phyloP scores from a whole-genome alignment of 192 early-diverging fungal species.

The Allomyces javanicus region DNA sequence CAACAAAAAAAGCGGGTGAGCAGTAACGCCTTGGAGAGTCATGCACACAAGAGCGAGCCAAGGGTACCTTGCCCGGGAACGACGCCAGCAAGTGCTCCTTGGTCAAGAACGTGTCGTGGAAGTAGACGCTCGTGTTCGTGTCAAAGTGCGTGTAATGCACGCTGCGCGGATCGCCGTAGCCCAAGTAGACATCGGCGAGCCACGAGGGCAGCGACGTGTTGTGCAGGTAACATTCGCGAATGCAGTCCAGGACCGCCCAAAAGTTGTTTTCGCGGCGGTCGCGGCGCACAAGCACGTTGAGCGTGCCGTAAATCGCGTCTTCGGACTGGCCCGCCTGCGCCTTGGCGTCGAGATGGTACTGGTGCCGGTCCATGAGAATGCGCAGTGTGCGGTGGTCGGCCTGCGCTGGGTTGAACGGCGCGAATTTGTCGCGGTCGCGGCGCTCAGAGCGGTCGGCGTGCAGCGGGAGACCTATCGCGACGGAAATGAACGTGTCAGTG shows the following conservation, averaged over 20 bases:
- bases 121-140: slow-evolving; percentile 32
- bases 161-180: slow-evolving; percentile 79
- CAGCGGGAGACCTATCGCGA: too few species aligned
- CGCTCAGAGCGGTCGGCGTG: too few species aligned
- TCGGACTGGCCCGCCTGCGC: slow-evolving; percentile 11
- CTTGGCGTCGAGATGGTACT: slow-evolving; percentile 35
- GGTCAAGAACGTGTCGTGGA: slow-evolving; percentile 77
- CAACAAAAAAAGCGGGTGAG: too few species aligned
- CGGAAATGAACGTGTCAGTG: too few species aligned
- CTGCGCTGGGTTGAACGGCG: not conserved
- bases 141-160: slow-evolving; percentile 46
- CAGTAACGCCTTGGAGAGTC: too few species aligned
- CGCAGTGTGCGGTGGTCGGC: slow-evolving; percentile 34
- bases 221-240: slow-evolving; percentile 71
- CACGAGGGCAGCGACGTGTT: slow-evolving; percentile 73
- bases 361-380: slow-evolving; percentile 67
- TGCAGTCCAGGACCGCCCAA: slow-evolving; percentile 71
- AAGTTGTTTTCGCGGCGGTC: slow-evolving; percentile 85
- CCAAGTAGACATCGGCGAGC: slow-evolving; percentile 76
- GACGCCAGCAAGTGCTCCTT: slow-evolving; percentile 49
- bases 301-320: slow-evolving; percentile 44
- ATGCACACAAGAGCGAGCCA: not conserved
- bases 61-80: slow-evolving; percentile 34
- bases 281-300: slow-evolving; percentile 80
- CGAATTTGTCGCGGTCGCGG: too few species aligned